A percentile compares a stretch with the other conserved stretches of the same genome.
These are phyloP conservation scores for Fusarium palustre DNA, from an alignment of 2,329 filamentous ascomycete species.

Conservation along the genomic window DNA sequence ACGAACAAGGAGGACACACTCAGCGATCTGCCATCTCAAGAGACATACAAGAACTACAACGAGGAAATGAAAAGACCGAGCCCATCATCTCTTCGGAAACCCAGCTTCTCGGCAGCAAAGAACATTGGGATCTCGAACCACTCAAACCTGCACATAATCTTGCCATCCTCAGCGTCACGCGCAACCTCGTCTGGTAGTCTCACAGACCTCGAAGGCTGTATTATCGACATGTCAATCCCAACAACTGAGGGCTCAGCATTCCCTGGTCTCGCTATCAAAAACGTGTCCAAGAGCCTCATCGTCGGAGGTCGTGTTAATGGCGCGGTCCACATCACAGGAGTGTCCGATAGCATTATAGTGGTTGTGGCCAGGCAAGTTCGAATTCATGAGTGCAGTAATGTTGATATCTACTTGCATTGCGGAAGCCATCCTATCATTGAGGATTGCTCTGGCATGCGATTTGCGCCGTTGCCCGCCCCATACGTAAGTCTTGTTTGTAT, in stretches of 20 bases:
- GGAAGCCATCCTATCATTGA: conserved; percentile 93
- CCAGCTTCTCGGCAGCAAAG: conserved; percentile 71
- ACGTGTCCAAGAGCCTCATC: conserved; percentile 77
- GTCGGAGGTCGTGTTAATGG: conserved; percentile 83
- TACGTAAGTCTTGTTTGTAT: conserved; percentile 68
- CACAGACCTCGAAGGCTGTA: conserved; percentile 74
- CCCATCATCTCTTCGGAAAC: conserved; percentile 63
- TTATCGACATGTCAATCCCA: conserved; percentile 83
- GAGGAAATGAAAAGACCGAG: conserved; percentile 61
- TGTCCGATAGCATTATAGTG: conserved; percentile 79
- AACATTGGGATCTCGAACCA: conserved; percentile 76
- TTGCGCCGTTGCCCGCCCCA: conserved; percentile 77
- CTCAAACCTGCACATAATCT: conserved; percentile 76
- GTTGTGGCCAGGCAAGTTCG: conserved; percentile 88
- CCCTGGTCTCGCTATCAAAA: conserved; percentile 74
- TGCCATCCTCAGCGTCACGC: conserved; percentile 77
- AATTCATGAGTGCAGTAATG: conserved; percentile 86
- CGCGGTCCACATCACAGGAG: conserved; percentile 82
- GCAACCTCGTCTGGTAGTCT: conserved; percentile 80
- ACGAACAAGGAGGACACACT: conserved; percentile 30
- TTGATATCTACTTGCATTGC: conserved; percentile 86
- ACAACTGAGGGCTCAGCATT: conserved; percentile 70
- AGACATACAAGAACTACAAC: conserved; percentile 65
- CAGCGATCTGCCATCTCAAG: conserved; percentile 40
- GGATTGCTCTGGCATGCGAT: conserved; percentile 81